A percentile compares a stretch with the other conserved stretches of the same genome.
Evolutionary conservation across 169 alveolate species (phyloP).

Genomic region (Theileria orientalis): DNA sequence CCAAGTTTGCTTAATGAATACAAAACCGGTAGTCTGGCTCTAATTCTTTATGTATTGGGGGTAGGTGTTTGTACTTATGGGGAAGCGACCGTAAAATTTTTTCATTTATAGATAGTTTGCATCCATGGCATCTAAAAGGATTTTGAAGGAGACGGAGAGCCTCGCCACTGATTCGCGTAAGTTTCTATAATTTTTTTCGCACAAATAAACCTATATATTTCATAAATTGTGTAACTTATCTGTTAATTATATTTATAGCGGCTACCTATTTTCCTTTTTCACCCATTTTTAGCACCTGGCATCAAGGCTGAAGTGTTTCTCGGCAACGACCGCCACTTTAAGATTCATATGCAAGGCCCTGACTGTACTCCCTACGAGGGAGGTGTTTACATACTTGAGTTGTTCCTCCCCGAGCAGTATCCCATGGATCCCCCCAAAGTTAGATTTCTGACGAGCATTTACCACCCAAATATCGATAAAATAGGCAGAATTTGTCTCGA

Average conservation of each 20-base stretch:
- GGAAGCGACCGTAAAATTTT: not conserved
- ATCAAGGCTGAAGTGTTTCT: slow-evolving; percentile 91
- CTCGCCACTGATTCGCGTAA: slow-evolving; percentile 83
- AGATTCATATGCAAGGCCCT: slow-evolving; percentile 94
- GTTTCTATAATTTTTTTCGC: slow-evolving; percentile 5
- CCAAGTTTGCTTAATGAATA: not conserved
- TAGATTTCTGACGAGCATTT: slow-evolving; percentile 94
- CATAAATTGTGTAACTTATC: not conserved
- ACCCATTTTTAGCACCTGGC: slow-evolving; percentile 86
- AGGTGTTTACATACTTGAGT: slow-evolving; percentile 93
- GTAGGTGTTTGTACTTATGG: not conserved
- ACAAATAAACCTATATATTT: slow-evolving; percentile 2
- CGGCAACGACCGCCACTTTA: slow-evolving; percentile 92
- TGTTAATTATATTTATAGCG: not conserved
- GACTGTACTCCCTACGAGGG: slow-evolving; percentile 97
- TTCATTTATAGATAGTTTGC: not conserved
- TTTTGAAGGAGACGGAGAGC: slow-evolving; percentile 82
- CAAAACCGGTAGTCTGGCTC: not conserved
- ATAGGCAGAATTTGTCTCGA: slow-evolving; percentile 98
- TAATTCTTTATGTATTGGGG: not conserved
- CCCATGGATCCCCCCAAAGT: slow-evolving; percentile 99
- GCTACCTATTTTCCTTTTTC: not conserved
- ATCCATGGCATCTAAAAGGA: slow-evolving; percentile 76
- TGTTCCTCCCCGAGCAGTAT: slow-evolving; percentile 95
- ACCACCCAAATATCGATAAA: slow-evolving; percentile 98